Percentiles rank a stretch among this genome's conserved stretches.
phyloP scores from a whole-genome alignment of 1,284 basidiomycete genomes.

The Ceraceosorus guamensis region DNA sequence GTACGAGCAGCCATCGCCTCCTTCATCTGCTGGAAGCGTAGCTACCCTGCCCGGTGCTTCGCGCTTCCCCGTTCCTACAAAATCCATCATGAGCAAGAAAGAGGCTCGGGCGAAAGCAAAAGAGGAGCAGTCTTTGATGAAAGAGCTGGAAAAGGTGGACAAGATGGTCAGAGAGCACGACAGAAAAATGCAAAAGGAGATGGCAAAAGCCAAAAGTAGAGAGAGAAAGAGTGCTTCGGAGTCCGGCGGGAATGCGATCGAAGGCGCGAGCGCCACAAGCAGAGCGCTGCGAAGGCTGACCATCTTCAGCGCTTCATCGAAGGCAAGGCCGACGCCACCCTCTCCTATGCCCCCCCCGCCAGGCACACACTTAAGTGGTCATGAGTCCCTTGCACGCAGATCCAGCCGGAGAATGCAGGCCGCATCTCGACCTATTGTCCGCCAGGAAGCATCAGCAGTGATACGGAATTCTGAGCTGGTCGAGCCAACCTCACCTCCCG shows the following conservation, averaged over 20 bases:
- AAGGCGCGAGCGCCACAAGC: neutral
- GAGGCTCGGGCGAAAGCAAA: conserved; percentile 27
- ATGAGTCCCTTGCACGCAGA: too few species aligned
- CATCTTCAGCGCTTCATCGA: neutral
- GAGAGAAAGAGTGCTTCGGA: neutral
- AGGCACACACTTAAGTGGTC: too few species aligned
- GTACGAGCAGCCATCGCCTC: neutral
- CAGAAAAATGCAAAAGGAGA: conserved; percentile 16
- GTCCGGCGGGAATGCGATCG: neutral
- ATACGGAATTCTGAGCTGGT: too few species aligned
- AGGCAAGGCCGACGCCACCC: too few species aligned
- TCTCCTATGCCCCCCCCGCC: too few species aligned
- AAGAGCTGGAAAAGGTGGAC: conserved; percentile 24
- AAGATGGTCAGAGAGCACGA: conserved; percentile 31
- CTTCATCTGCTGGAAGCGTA: too few species aligned
- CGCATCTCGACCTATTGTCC: too few species aligned
- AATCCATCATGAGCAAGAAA: conserved; percentile 17
- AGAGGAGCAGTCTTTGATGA: conserved; percentile 27
- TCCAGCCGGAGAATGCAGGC: too few species aligned
- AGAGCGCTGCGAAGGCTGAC: neutral
- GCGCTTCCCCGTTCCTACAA: conserved; percentile 9
- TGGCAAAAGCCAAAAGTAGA: neutral
- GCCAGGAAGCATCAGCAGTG: too few species aligned
- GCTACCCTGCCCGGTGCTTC: too few species aligned
- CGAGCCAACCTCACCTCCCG: too few species aligned